Base-by-base conservation (phyloP, 306 rosid genomes). In the Cucumis cinereus region DNA sequence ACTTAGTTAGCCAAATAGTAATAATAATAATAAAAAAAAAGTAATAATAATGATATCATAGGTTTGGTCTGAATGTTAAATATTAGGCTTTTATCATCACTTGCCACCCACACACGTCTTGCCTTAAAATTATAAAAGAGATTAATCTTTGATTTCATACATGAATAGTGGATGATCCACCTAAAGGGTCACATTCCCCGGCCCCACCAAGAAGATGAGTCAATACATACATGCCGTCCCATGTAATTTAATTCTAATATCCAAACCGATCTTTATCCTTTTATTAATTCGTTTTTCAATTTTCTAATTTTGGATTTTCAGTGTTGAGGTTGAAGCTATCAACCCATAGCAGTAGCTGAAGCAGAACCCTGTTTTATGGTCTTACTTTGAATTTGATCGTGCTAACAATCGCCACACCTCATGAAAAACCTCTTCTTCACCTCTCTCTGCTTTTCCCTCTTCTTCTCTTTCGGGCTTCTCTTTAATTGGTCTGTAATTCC, bases 391-490 rank as follows among this genome's bases (percentile, higher is more conserved):
- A 10, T n/a, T 66, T 66, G 30, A 36, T 35, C 6, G 73, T 19
- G n/a, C n/a, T 69, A 38, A 69, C 13, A 69, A 69, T 17, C 28
- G 38, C 38, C 35, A 69, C 53, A 16, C 58, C 16, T 49, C 28
- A 72, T 50, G 76, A 19, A 72, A 72, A 7, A 22, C 15, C 1
- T 47, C 56, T 70, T 15, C 75, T 70, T 70, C 40, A 47, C 14
- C 9, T 47, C 75, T 70, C 58, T 70, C 60, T 72, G 60, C 60
- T 33, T 72, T 71, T 71, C 3, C 59, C 23, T 68, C 56, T 68
- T 71, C 76, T 49, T 71, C 57, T 43, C 40, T 28, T 69, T 26
- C 2, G 75, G 41, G 24, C 17, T 70, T 70, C 58, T 47, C 43
- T 72, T 54, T 24, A 28, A 3, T 50, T 9, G 76, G 45, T 72